A percentile compares a stretch with the other conserved stretches of the same genome.
These are phyloP conservation scores for Nothophytophthora sp. DNA, from an alignment of 352 stramenopile species.

Conservation along the genomic window DNA sequence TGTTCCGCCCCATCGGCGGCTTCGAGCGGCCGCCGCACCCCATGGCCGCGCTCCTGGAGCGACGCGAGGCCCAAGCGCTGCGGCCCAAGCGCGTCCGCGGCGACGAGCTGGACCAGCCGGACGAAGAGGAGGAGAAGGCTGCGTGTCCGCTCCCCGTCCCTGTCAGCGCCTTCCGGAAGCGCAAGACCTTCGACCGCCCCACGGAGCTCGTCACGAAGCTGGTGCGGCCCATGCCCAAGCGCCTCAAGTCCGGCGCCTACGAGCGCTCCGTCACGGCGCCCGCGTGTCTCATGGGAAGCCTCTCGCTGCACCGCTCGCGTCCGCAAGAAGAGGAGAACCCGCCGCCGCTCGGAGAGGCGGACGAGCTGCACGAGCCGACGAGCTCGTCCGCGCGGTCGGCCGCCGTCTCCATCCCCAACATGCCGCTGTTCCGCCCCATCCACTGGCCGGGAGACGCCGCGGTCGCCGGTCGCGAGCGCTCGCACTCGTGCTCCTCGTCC, in stretches of 20 bases:
- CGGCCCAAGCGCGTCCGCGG: constrained; percentile 26
- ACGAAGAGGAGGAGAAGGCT: constrained; percentile 19
- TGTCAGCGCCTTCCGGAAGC: constrained; percentile 45
- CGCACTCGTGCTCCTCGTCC: constrained; percentile 33
- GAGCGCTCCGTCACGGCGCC: constrained; percentile 30
- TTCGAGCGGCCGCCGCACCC: constrained; percentile 44
- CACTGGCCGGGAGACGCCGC: constrained; percentile 27
- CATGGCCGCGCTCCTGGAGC: constrained; percentile 43
- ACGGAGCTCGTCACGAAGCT: constrained; percentile 31
- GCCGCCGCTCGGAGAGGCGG: constrained; percentile 15
- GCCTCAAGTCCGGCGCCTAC: constrained; percentile 46
- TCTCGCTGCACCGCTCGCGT: constrained; percentile 20
- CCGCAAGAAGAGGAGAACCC: constrained; percentile 4
- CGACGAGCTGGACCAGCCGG: constrained; percentile 9
- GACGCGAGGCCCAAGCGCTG: constrained; percentile 38
- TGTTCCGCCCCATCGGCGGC: constrained; percentile 37
- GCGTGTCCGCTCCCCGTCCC: constrained; percentile 8
- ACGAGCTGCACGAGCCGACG: not conserved
- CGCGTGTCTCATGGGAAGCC: constrained; percentile 28
- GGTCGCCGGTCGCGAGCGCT: constrained; percentile 15
- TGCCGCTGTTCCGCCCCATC: constrained; percentile 28
- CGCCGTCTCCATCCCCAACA: constrained; percentile 60
- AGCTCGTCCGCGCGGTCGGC: constrained; percentile 17
- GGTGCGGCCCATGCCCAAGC: constrained; percentile 57
- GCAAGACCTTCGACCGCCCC: constrained; percentile 48